These are phyloP conservation scores for Exophiala calicioides DNA, from an alignment of 2,329 filamentous ascomycete species.

Conservation along the genomic window DNA sequence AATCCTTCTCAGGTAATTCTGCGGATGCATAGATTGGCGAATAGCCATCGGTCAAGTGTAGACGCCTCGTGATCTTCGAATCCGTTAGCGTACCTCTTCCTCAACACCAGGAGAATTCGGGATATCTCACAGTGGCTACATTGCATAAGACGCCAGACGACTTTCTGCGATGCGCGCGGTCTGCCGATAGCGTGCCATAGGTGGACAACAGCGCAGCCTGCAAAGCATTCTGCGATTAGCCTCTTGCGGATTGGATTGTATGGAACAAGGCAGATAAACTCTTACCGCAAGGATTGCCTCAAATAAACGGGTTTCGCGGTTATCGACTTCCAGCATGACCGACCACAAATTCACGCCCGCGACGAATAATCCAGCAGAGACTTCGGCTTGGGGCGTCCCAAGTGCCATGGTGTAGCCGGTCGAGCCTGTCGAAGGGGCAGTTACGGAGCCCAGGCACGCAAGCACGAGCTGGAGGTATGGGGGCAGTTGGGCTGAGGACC, in stretches of 20 bases:
- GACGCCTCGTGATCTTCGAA: slow-evolving; percentile 12
- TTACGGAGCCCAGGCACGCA: slow-evolving; percentile 14
- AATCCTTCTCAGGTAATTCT: slow-evolving; percentile 10
- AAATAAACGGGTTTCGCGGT: slow-evolving; percentile 12
- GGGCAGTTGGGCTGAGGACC: slow-evolving; percentile 1
- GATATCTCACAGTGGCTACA: slow-evolving; percentile 11
- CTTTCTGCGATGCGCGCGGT: slow-evolving; percentile 4
- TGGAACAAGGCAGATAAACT: background rate
- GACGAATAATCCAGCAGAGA: slow-evolving; percentile 6
- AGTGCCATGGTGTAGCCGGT: slow-evolving; percentile 3
- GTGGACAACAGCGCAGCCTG: slow-evolving; percentile 6
- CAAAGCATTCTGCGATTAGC: too few species aligned
- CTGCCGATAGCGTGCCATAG: slow-evolving; percentile 9
- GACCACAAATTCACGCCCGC: slow-evolving; percentile 8
- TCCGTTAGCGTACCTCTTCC: background rate
- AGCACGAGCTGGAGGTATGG: slow-evolving; percentile 17
- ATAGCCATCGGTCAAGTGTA: slow-evolving; percentile 17
- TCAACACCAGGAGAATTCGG: background rate
- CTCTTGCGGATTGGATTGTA: too few species aligned
- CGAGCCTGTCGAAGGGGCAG: slow-evolving; percentile 1
- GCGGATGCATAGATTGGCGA: slow-evolving; percentile 1
- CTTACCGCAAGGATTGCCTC: slow-evolving; percentile 15
- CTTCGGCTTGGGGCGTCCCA: slow-evolving; percentile 3
- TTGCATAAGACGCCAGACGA: slow-evolving; percentile 11
- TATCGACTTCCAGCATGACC: slow-evolving; percentile 18